These are phyloP conservation scores for Lizonia empirigonia DNA, from an alignment of 2,329 filamentous ascomycete genomes.

Conservation along the genomic window DNA sequence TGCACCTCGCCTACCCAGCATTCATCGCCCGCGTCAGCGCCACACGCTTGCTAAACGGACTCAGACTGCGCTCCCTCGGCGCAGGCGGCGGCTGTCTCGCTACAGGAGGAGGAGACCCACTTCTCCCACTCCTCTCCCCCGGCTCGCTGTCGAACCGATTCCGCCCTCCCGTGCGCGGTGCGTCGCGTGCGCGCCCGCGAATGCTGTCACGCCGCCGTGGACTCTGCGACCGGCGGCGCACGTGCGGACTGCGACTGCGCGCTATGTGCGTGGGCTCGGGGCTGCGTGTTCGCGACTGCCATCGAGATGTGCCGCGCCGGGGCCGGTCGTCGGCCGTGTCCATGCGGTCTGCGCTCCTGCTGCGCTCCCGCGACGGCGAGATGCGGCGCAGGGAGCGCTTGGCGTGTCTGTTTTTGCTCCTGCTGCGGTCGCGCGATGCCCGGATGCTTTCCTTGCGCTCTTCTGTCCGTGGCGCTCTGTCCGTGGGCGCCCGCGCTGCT, in stretches of 20 bases:
- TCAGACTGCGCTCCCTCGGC: constrained; percentile 77
- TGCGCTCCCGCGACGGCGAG: constrained; percentile 30
- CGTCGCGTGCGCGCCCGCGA: neutral
- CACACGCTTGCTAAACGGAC: constrained; percentile 85
- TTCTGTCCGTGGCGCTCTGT: too few relatives aligned
- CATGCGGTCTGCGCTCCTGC: constrained; percentile 33
- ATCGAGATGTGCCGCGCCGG: constrained; percentile 4
- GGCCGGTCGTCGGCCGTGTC: constrained; percentile 33
- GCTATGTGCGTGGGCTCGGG: constrained; percentile 16
- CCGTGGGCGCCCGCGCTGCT: constrained; percentile 40
- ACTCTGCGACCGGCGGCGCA: constrained; percentile 32
- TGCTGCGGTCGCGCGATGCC: constrained; percentile 26
- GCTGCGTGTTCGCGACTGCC: constrained; percentile 17
- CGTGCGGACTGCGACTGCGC: constrained; percentile 32
- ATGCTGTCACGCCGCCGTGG: constrained; percentile 19
- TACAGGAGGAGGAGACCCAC: constrained; percentile 9
- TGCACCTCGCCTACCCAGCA: constrained; percentile 7
- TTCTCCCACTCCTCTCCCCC: constrained; percentile 9
- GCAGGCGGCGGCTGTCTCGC: constrained; percentile 31
- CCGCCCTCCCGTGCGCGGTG: constrained; percentile 9
- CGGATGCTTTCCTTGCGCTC: too few relatives aligned
- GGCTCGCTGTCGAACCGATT: constrained; percentile 27
- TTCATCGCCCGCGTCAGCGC: constrained; percentile 77
- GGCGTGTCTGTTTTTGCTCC: constrained; percentile 13
- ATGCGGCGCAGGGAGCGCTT: constrained; percentile 22